Evolutionary conservation across 2,329 filamentous ascomycete species (phyloP).

Genomic region (Beauveria rudraprayagi): DNA sequence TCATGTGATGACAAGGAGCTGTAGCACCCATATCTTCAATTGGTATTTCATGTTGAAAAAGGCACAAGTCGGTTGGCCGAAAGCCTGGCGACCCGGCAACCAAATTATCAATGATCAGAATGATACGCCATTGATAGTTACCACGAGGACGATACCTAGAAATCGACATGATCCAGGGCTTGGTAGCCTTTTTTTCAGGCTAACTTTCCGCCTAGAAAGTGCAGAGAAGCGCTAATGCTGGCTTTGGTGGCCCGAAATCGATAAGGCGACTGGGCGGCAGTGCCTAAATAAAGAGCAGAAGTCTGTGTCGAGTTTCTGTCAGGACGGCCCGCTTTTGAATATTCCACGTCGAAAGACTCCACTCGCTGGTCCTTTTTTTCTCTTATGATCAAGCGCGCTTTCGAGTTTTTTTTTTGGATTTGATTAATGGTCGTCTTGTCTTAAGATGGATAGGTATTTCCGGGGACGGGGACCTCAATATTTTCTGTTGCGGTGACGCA

Average conservation of each 20-base stretch:
- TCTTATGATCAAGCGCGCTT: background rate
- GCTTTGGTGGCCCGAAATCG: background rate
- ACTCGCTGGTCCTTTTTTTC: background rate
- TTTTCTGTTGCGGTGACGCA: background rate
- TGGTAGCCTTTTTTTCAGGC: background rate
- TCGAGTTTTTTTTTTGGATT: background rate
- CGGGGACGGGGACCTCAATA: background rate
- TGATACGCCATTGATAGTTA: no score
- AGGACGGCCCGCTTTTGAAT: conserved; percentile 1
- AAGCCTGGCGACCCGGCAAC: no score
- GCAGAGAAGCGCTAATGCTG: background rate
- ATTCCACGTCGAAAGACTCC: background rate
- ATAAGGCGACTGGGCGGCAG: background rate
- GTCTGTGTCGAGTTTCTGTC: background rate
- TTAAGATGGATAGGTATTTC: background rate
- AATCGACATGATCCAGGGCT: background rate
- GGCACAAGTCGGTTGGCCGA: background rate
- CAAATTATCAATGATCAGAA: no score
- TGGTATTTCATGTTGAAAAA: background rate
- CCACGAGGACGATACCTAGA: no score
- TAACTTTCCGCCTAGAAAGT: background rate
- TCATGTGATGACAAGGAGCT: no score
- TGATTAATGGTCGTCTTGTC: background rate
- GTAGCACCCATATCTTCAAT: no score
- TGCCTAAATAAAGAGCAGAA: background rate